Conservation (phyloP, 1,284 basidiomycete species). For the Cryptococcus sp. region DNA sequence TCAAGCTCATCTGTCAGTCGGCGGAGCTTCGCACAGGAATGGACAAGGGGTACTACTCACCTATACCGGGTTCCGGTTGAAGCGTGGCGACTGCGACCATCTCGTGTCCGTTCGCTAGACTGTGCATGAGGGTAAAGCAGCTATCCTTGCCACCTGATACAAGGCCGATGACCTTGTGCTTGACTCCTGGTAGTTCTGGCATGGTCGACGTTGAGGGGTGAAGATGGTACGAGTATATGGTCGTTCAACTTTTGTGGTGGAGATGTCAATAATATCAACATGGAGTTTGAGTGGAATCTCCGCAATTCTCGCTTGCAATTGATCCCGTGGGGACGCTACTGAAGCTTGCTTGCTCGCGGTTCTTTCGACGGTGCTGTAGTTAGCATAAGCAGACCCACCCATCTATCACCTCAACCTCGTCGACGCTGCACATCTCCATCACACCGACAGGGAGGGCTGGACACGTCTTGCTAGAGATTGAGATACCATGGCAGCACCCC, state of each 20-base stretch:
- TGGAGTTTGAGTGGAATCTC: too few species aligned
- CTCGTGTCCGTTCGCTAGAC: slow-evolving; percentile 76
- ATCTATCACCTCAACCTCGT: too few species aligned
- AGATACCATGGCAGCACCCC: slow-evolving; percentile 20
- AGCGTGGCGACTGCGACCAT: slow-evolving; percentile 86
- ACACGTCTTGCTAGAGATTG: too few species aligned
- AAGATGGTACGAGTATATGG: background rate
- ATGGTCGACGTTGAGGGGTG: background rate
- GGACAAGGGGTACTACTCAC: slow-evolving; percentile 51
- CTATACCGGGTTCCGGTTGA: slow-evolving; percentile 75
- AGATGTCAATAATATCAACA: too few species aligned
- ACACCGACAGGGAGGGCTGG: too few species aligned
- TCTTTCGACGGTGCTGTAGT: too few species aligned
- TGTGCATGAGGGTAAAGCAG: slow-evolving; percentile 93
- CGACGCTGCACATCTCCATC: too few species aligned
- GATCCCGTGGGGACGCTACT: background rate
- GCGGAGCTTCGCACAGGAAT: background rate
- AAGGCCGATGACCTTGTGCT: slow-evolving; percentile 78
- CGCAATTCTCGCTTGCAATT: background rate
- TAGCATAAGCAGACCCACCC: too few species aligned
- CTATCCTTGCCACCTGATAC: slow-evolving; percentile 98
- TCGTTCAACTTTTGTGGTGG: background rate
- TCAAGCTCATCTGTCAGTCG: slow-evolving; percentile 81
- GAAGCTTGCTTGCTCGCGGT: too few species aligned
- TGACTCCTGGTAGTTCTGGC: slow-evolving; percentile 20